These are phyloP conservation scores for Kockovaella imperatae DNA, from an alignment of 768 basidiomycete species.

Conservation along the genomic window DNA sequence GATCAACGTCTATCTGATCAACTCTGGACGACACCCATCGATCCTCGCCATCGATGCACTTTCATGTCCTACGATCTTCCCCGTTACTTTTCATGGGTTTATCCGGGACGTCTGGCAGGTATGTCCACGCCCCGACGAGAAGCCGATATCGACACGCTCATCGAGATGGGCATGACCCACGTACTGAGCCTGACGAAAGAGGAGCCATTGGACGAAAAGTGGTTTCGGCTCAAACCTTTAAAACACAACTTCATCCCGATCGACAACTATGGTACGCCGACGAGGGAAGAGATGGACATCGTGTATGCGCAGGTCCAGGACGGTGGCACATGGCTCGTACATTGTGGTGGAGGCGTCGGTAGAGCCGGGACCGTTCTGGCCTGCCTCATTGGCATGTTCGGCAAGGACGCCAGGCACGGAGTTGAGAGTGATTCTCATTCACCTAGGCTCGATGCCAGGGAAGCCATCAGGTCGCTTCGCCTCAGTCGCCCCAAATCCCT, in stretches of 20 bases:
- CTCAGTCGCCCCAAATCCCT: constrained; percentile 54
- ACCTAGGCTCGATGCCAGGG: constrained; percentile 51
- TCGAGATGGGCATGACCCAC: constrained; percentile 53
- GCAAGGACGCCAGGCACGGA: constrained; percentile 52
- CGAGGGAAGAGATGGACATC: constrained; percentile 58
- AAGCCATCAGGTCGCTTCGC: constrained; percentile 52
- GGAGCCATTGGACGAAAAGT: constrained; percentile 49
- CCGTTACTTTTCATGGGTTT: constrained; percentile 59
- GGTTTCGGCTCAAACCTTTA: constrained; percentile 48
- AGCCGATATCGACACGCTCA: constrained; percentile 51
- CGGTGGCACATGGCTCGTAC: constrained; percentile 51
- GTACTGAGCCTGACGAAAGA: constrained; percentile 58
- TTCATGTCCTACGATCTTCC: constrained; percentile 43
- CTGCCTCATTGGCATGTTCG: constrained; percentile 56
- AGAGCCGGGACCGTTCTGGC: constrained; percentile 59
- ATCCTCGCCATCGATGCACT: constrained; percentile 33
- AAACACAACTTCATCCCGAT: constrained; percentile 55
- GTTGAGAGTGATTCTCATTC: constrained; percentile 44
- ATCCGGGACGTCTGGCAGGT: constrained; percentile 55
- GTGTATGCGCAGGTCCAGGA: constrained; percentile 47
- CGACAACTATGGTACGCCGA: constrained; percentile 53
- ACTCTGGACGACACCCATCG: not conserved
- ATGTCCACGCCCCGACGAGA: constrained; percentile 56
- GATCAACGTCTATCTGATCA: not conserved
- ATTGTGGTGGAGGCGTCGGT: constrained; percentile 60